Evolutionary conservation across 768 basidiomycete genomes (phyloP).

Genomic region (Heimioporus sp.): DNA sequence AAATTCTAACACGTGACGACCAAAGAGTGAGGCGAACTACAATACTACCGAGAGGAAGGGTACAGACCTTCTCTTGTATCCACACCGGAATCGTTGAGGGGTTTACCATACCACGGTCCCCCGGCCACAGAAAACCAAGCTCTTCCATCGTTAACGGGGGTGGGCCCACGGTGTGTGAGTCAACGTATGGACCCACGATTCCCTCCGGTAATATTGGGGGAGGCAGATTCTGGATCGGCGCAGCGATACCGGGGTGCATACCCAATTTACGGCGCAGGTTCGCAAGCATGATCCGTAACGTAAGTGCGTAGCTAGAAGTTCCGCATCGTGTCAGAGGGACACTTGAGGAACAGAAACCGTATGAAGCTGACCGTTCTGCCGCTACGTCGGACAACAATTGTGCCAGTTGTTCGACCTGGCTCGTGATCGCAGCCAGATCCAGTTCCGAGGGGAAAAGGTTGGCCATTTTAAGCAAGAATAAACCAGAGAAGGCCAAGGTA

Average conservation of each 20-base stretch:
- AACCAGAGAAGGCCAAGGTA: conserved; percentile 85
- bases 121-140: conserved; percentile 74
- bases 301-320: conserved; percentile 73
- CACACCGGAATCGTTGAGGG: conserved; percentile 84
- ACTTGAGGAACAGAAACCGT: not conserved
- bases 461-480: conserved; percentile 93
- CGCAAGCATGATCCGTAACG: conserved; percentile 90
- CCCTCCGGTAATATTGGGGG: conserved; percentile 56
- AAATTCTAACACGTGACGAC: conserved; percentile 55
- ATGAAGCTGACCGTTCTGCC: conserved; percentile 68
- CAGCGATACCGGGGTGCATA: conserved; percentile 47
- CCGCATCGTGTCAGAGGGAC: conserved; percentile 9
- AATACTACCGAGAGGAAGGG: not conserved
- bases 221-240: conserved; percentile 49
- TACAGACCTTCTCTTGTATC: conserved; percentile 84
- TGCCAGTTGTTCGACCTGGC: conserved; percentile 87
- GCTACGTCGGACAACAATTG: conserved; percentile 90
- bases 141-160: conserved; percentile 83
- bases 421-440: conserved; percentile 71
- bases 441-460: conserved; percentile 86
- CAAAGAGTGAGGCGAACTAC: not conserved
- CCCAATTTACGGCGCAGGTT: conserved; percentile 89
- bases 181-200: conserved; percentile 54
- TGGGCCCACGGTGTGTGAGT: conserved; percentile 47
- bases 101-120: conserved; percentile 63